Evolutionary conservation across 148 eudicot genomes (phyloP).

Genomic region (Diospyros lotus): DNA sequence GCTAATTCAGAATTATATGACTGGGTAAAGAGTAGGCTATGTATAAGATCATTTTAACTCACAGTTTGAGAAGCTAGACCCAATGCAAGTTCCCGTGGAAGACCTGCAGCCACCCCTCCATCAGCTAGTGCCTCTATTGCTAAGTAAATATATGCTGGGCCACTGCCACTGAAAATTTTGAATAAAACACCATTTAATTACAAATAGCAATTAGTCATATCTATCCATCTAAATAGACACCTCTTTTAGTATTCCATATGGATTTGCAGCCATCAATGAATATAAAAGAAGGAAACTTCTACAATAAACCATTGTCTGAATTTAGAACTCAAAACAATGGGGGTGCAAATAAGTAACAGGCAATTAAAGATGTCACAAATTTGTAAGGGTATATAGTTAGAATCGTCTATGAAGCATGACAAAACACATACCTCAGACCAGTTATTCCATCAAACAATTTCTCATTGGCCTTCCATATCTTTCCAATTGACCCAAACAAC

Average conservation of each 20-base stretch:
- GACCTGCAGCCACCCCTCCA: constrained; percentile 97
- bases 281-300: not conserved
- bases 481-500: constrained; percentile 85
- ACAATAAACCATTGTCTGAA: too few species aligned
- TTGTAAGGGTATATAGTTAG: not conserved
- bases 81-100: constrained; percentile 83
- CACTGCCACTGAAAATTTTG: constrained; percentile 64
- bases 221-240: constrained; percentile 7
- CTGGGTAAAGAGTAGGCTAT: not conserved
- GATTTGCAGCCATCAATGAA: not conserved
- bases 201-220: not conserved
- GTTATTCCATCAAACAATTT: constrained; percentile 87
- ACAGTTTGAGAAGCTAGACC: constrained; percentile 96
- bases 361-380: not conserved
- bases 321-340: not conserved
- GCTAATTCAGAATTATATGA: not conserved
- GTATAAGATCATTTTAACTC: constrained; percentile 22
- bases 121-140: constrained; percentile 98
- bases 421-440: constrained; percentile 63
- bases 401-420: not conserved
- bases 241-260: not conserved
- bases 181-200: not conserved
- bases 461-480: constrained; percentile 88
- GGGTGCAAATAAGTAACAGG: not conserved
- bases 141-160: constrained; percentile 88